Conservation (phyloP, 2,329 filamentous ascomycete genomes). For the Ascocoryne sarcoides region DNA sequence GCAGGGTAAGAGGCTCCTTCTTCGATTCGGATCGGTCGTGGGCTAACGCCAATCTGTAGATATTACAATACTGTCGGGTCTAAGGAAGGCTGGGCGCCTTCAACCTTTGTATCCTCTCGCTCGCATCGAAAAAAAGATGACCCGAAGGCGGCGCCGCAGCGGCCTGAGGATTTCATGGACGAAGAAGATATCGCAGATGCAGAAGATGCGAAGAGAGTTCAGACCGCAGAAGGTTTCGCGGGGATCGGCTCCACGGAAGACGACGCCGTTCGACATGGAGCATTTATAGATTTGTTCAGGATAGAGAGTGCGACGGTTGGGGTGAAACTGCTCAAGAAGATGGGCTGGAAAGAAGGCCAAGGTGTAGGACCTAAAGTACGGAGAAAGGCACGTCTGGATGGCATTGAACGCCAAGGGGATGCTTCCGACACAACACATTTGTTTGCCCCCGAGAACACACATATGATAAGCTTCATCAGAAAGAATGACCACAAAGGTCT, state of each 20-base stretch:
- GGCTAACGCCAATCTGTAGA: slow-evolving; percentile 38
- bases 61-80: slow-evolving; percentile 98
- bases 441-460: slow-evolving; percentile 77
- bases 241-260: slow-evolving; percentile 62
- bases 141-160: slow-evolving; percentile 44
- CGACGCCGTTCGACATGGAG: slow-evolving; percentile 40
- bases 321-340: slow-evolving; percentile 71
- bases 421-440: slow-evolving; percentile 45
- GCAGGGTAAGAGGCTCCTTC: slow-evolving; percentile 60
- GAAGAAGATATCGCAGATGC: slow-evolving; percentile 88
- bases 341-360: slow-evolving; percentile 95
- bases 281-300: slow-evolving; percentile 63
- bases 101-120: slow-evolving; percentile 85
- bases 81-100: slow-evolving; percentile 94
- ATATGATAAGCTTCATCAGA: slow-evolving; percentile 54
- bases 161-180: slow-evolving; percentile 93
- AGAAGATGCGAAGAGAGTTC: slow-evolving; percentile 65
- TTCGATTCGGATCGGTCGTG: not conserved
- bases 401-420: slow-evolving; percentile 33
- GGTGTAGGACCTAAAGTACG: slow-evolving; percentile 83
- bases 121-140: slow-evolving; percentile 64
- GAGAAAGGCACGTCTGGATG: slow-evolving; percentile 61
- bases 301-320: slow-evolving; percentile 77
- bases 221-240: slow-evolving; percentile 66
- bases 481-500: slow-evolving; percentile 65